Conservation (phyloP, 345 rosid genomes). For the Excoecaria agallocha region DNA sequence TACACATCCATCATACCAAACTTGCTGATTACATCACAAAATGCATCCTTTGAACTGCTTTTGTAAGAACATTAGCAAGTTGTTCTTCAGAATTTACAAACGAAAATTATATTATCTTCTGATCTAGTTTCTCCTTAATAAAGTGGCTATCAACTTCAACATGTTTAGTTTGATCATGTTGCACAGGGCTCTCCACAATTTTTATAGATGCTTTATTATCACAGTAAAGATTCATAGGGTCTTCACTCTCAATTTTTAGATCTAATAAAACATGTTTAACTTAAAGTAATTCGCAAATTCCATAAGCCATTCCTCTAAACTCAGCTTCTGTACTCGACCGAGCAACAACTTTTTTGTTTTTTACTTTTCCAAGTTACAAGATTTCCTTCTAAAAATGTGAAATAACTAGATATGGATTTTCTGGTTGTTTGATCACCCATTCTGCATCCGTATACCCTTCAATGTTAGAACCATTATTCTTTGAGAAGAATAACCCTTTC, state of each 20-base stretch:
- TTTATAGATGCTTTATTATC: not conserved
- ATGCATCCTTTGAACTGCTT: not conserved
- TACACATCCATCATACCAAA: too few relatives aligned
- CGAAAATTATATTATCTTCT: not conserved
- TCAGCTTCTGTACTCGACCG: not conserved
- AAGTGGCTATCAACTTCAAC: not conserved
- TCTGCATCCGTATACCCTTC: not conserved
- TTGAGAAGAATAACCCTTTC: not conserved
- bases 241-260: not conserved
- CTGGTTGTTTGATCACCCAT: not conserved
- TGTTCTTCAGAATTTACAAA: too few relatives aligned
- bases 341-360: not conserved
- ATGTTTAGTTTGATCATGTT: not conserved
- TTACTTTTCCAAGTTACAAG: not conserved
- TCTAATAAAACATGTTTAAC: not conserved
- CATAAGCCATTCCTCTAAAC: not conserved
- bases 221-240: not conserved
- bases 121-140: not conserved
- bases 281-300: not conserved
- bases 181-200: not conserved
- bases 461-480: not conserved
- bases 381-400: not conserved
- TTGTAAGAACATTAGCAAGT: not conserved
- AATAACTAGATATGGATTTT: not conserved
- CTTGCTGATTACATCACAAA: too few relatives aligned